phyloP scores from a whole-genome alignment of 805 yeast species.

The Kodamaea kaohsiungensis region DNA sequence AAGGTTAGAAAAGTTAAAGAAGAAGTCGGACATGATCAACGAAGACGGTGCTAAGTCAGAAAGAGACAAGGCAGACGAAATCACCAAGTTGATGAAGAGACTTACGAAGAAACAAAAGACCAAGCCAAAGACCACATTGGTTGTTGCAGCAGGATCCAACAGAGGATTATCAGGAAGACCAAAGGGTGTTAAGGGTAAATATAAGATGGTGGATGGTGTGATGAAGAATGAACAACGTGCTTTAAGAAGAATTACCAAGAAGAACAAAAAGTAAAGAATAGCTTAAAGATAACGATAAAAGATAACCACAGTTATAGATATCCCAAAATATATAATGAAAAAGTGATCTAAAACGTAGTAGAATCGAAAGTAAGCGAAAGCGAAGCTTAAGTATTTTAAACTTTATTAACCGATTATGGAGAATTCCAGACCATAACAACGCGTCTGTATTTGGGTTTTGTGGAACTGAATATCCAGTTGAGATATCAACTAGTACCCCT shows the following conservation, averaged over 20 bases:
- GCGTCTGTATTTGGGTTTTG: neutral
- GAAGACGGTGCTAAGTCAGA: constrained; percentile 88
- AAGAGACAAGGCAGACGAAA: constrained; percentile 92
- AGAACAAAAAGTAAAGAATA: constrained; percentile 56
- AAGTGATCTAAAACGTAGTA: neutral
- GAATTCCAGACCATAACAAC: constrained; percentile 1
- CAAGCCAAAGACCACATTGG: constrained; percentile 84
- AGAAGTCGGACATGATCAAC: constrained; percentile 88
- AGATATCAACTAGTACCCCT: neutral
- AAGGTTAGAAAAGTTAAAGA: constrained; percentile 83
- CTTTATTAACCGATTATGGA: neutral
- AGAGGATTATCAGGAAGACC: constrained; percentile 94
- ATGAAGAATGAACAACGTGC: constrained; percentile 98
- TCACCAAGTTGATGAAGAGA: constrained; percentile 79
- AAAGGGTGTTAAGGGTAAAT: constrained; percentile 93
- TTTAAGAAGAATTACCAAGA: constrained; percentile 83
- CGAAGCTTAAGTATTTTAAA: neutral
- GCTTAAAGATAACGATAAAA: neutral
- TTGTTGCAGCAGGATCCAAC: constrained; percentile 84
- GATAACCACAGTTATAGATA: neutral
- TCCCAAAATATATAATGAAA: too few species aligned
- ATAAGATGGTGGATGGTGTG: constrained; percentile 99
- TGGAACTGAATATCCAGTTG: neutral
- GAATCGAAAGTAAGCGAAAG: neutral
- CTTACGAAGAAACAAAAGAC: constrained; percentile 68